phyloP scores from a whole-genome alignment of 78 protist species.

The Speleostelium caveatum region DNA sequence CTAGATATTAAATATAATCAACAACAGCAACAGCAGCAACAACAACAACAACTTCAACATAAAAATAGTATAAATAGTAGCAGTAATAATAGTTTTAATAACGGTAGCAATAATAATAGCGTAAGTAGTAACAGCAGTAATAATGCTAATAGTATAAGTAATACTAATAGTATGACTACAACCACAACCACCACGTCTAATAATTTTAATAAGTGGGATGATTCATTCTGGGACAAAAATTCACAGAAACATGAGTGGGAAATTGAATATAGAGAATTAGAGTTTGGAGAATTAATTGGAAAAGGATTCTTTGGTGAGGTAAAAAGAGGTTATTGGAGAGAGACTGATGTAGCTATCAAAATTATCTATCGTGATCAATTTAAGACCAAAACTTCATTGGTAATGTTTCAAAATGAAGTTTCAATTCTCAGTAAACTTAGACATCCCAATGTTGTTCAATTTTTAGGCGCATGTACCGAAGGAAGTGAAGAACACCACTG shows the following conservation, averaged over 20 bases:
- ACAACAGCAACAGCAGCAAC: not conserved
- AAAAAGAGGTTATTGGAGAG: conserved; percentile 75
- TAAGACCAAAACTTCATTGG: conserved; percentile 62
- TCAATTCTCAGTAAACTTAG: conserved; percentile 43
- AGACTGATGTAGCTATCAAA: conserved; percentile 81
- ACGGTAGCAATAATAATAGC: not conserved
- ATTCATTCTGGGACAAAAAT: not conserved
- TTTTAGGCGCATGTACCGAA: conserved; percentile 59
- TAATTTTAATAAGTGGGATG: not conserved
- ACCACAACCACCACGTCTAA: not conserved
- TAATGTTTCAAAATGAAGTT: conserved; percentile 75
- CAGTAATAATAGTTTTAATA: not conserved
- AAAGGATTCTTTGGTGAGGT: conserved; percentile 85
- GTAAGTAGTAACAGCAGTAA: not conserved
- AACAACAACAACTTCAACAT: not conserved
- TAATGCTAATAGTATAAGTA: not conserved
- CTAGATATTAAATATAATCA: not conserved
- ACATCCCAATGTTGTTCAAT: conserved; percentile 73
- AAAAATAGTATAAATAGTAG: not conserved
- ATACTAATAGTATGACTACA: not conserved
- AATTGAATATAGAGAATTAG: conserved; percentile 50
- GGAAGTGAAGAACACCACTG: conserved; percentile 71
- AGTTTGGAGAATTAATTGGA: conserved; percentile 58
- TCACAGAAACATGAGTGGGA: conserved; percentile 19
- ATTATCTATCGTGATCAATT: conserved; percentile 75